Percentiles rank a stretch among this genome's conserved stretches.
Evolutionary conservation across 371 early-diverging fungal genomes (phyloP).

Genomic region (Rhizomucor pusillus): DNA sequence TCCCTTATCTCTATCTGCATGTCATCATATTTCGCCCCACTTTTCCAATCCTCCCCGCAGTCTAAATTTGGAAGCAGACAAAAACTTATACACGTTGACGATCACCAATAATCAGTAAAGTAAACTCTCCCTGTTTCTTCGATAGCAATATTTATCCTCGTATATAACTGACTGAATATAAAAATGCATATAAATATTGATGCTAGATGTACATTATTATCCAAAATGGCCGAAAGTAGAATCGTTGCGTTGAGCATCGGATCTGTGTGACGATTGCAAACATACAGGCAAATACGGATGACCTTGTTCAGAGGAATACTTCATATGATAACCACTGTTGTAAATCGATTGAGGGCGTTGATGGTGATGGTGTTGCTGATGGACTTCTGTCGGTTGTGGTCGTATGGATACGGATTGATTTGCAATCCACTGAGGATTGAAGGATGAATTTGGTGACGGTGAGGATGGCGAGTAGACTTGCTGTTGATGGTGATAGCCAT

Average conservation of each 20-base stretch:
- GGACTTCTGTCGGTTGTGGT: neutral
- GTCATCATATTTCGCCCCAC: too few species aligned
- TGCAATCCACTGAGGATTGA: neutral
- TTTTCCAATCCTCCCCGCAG: too few species aligned
- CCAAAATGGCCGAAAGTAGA: neutral
- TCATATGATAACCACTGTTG: too few species aligned
- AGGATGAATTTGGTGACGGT: neutral
- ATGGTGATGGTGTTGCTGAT: slow-evolving; percentile 5
- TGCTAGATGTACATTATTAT: neutral
- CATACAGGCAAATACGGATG: neutral
- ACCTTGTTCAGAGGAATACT: neutral
- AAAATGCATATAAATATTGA: neutral
- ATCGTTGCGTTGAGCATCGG: neutral
- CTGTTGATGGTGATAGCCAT: too few species aligned
- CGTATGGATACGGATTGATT: neutral
- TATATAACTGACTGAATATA: neutral
- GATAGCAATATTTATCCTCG: too few species aligned
- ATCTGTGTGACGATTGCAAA: too few species aligned
- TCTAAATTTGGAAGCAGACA: too few species aligned
- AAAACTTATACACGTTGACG: too few species aligned
- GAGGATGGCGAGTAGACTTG: neutral
- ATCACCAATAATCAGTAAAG: too few species aligned
- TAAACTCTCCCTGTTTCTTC: too few species aligned
- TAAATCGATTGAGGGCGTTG: too few species aligned
- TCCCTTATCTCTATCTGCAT: too few species aligned